These are phyloP conservation scores for Melaleuca alternifolia DNA, from an alignment of 345 rosid species.

Conservation along the genomic window DNA sequence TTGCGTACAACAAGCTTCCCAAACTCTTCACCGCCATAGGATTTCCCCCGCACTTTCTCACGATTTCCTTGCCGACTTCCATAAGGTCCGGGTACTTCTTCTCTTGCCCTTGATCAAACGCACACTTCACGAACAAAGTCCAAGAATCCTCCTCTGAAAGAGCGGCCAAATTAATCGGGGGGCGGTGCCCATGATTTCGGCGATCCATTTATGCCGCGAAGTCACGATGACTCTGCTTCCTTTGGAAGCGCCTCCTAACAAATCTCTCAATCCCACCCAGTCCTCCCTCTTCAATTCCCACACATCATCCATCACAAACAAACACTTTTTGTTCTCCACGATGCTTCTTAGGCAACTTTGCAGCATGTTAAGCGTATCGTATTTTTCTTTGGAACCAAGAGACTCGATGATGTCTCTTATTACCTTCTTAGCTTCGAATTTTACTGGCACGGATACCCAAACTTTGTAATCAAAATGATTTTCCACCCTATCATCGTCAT, in stretches of 20 bases:
- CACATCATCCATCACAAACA: slow-evolving; percentile 8
- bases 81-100: not conserved
- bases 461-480: not conserved
- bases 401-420: not conserved
- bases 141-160: slow-evolving; percentile 8
- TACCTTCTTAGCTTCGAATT: not conserved
- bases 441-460: slow-evolving; percentile 2
- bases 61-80: slow-evolving; percentile 13
- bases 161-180: not conserved
- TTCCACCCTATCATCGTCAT: not conserved
- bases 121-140: slow-evolving; percentile 8
- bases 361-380: too few species aligned
- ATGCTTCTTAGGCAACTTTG: too few species aligned
- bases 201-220: not conserved
- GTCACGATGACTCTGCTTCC: slow-evolving; percentile 9
- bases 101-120: slow-evolving; percentile 8
- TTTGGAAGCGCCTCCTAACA: not conserved
- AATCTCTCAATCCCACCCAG: not conserved
- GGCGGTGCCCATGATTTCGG: not conserved
- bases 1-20: slow-evolving; percentile 1
- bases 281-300: not conserved
- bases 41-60: slow-evolving; percentile 19
- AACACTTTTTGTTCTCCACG: not conserved
- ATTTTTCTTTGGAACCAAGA: not conserved
- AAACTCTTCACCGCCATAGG: slow-evolving; percentile 17